These are phyloP conservation scores for Fusarium temperatum DNA, from an alignment of 2,329 filamentous ascomycete genomes.

Conservation along the genomic window DNA sequence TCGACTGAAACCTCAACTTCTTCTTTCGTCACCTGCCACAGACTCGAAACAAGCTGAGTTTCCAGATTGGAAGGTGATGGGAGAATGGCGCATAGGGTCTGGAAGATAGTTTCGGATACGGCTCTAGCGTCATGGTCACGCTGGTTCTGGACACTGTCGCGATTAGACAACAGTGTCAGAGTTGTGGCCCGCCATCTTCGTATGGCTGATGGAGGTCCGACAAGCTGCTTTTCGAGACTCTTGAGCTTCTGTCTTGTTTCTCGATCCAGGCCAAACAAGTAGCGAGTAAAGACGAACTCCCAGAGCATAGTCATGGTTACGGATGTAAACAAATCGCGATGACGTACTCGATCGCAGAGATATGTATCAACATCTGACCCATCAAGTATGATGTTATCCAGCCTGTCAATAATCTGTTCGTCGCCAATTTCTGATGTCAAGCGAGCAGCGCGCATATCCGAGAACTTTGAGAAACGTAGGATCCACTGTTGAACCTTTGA, in stretches of 20 bases:
- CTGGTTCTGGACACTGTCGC: not conserved
- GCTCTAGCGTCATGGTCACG: not conserved
- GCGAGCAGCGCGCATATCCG: not conserved
- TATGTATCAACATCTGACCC: not conserved
- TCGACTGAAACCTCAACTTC: not conserved
- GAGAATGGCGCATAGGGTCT: not conserved
- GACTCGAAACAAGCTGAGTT: not conserved
- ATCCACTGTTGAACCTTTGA: not conserved
- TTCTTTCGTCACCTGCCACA: not conserved
- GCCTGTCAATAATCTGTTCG: not conserved
- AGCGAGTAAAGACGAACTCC: not conserved
- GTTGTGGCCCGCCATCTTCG: not conserved
- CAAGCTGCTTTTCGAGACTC: not conserved
- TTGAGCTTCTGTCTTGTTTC: not conserved
- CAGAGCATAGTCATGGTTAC: not conserved
- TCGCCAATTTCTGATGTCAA: not conserved
- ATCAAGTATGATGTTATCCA: not conserved
- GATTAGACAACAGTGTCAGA: not conserved
- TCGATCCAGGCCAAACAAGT: not conserved
- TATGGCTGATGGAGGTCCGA: not conserved
- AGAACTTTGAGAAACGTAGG: not conserved
- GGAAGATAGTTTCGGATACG: not conserved
- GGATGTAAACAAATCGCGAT: not conserved
- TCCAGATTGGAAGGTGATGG: not conserved
- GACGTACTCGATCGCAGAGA: not conserved